phyloP scores from a whole-genome alignment of 768 basidiomycete species.

The Trametes cinnabarina region DNA sequence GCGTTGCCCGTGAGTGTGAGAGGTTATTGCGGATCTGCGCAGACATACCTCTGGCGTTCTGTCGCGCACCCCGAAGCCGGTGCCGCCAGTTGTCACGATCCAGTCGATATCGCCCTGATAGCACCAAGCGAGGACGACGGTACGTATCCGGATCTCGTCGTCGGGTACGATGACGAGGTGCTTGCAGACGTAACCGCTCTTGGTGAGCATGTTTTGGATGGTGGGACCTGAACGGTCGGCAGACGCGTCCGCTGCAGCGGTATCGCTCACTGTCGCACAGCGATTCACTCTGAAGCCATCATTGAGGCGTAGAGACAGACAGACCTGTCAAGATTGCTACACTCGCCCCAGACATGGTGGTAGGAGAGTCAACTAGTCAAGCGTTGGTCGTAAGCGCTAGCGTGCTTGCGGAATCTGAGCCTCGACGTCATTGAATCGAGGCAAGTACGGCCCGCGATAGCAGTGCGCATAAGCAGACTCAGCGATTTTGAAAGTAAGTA shows the following conservation, averaged over 20 bases:
- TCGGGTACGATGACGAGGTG: constrained; percentile 57
- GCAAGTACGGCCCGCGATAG: background rate
- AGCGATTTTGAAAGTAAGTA: background rate
- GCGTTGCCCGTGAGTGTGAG: background rate
- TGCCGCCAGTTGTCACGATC: constrained; percentile 84
- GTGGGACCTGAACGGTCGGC: constrained; percentile 67
- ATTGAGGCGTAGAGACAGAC: no score
- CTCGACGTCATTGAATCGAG: background rate
- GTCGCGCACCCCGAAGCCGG: constrained; percentile 81
- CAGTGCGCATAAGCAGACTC: background rate
- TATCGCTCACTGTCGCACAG: constrained; percentile 64
- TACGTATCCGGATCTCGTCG: constrained; percentile 51
- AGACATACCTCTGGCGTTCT: constrained; percentile 72
- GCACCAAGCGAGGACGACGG: constrained; percentile 46
- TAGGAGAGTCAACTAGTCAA: background rate
- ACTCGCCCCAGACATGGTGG: constrained; percentile 21
- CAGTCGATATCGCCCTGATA: constrained; percentile 54
- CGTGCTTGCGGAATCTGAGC: background rate
- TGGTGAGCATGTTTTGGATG: constrained; percentile 49
- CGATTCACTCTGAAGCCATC: background rate
- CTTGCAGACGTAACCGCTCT: constrained; percentile 37
- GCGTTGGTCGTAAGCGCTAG: background rate
- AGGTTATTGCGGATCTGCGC: background rate
- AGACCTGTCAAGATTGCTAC: constrained; percentile 32
- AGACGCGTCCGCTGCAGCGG: constrained; percentile 46